A percentile compares a stretch with the other conserved stretches of the same genome.
Conservation (phyloP, 768 basidiomycete species). For the Russula griseocarnosa region DNA sequence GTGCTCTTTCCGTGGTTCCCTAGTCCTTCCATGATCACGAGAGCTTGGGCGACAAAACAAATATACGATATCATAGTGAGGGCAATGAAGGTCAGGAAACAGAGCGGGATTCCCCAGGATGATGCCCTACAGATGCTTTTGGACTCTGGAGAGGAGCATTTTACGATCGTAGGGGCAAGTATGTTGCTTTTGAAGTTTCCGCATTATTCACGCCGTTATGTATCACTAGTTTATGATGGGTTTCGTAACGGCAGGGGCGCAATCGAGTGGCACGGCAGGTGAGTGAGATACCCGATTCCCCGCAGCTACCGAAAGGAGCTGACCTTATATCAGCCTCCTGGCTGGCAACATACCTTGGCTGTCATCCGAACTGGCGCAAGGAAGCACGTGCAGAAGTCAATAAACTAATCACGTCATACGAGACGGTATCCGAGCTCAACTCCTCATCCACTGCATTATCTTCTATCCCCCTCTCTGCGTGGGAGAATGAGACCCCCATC, state of each 20-base stretch:
- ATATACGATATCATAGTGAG: slow-evolving; percentile 65
- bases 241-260: slow-evolving; percentile 62
- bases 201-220: slow-evolving; percentile 8
- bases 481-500: slow-evolving; percentile 50
- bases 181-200: slow-evolving; percentile 7
- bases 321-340: slow-evolving; percentile 51
- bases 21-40: slow-evolving; percentile 33
- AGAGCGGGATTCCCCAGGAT: slow-evolving; percentile 45
- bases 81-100: slow-evolving; percentile 54
- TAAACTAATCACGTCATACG: slow-evolving; percentile 39
- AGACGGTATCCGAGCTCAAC: slow-evolving; percentile 8
- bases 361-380: slow-evolving; percentile 58
- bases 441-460: too few relatives aligned
- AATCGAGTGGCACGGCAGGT: slow-evolving; percentile 74
- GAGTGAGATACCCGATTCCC: slow-evolving; percentile 19
- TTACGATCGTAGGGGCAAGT: slow-evolving; percentile 66
- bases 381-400: slow-evolving; percentile 61
- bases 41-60: slow-evolving; percentile 67
- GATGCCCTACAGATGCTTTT: too few relatives aligned
- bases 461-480: too few relatives aligned
- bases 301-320: slow-evolving; percentile 14
- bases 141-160: slow-evolving; percentile 52
- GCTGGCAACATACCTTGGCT: slow-evolving; percentile 68
- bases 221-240: too few relatives aligned
- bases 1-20: slow-evolving; percentile 77